Conservation (phyloP, 1,139 yeast species). For the Saccharomyces hybrid region DNA sequence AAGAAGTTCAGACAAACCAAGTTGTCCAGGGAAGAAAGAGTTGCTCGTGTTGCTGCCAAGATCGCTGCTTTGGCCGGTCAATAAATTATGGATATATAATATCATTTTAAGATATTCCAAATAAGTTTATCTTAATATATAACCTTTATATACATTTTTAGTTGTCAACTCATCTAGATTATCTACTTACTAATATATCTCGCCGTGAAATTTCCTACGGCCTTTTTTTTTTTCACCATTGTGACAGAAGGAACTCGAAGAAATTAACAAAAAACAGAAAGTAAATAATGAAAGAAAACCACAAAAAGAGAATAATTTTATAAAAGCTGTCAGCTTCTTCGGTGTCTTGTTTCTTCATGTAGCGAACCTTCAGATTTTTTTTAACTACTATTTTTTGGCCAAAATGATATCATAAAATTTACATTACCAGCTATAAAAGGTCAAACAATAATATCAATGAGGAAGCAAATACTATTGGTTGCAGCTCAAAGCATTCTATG, state of each 20-base stretch:
- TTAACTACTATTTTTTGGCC: neutral
- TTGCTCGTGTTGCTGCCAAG: slow-evolving; percentile 83
- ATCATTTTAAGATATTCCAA: slow-evolving; percentile 1
- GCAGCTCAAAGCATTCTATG: slow-evolving; percentile 1
- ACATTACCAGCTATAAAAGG: neutral
- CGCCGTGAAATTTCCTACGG: too few species aligned
- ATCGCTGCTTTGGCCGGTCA: slow-evolving; percentile 61
- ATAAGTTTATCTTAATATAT: slow-evolving; percentile 2
- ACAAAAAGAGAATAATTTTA: neutral
- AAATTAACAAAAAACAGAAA: neutral
- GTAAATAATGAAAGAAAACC: neutral
- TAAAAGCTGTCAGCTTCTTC: neutral
- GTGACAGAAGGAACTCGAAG: neutral
- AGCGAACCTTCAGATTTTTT: neutral
- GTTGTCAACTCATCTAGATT: neutral
- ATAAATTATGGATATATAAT: slow-evolving; percentile 14
- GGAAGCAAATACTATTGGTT: slow-evolving; percentile 7
- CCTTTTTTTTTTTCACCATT: too few species aligned
- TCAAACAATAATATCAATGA: slow-evolving; percentile 7
- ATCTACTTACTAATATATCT: neutral
- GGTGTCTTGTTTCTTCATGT: neutral
- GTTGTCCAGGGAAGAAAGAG: slow-evolving; percentile 88
- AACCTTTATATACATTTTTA: slow-evolving; percentile 2
- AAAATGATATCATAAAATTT: too few species aligned
- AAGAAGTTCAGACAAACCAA: slow-evolving; percentile 85